Base-by-base conservation (phyloP, 2,329 filamentous ascomycete genomes). In the Davidsoniella virescens region DNA sequence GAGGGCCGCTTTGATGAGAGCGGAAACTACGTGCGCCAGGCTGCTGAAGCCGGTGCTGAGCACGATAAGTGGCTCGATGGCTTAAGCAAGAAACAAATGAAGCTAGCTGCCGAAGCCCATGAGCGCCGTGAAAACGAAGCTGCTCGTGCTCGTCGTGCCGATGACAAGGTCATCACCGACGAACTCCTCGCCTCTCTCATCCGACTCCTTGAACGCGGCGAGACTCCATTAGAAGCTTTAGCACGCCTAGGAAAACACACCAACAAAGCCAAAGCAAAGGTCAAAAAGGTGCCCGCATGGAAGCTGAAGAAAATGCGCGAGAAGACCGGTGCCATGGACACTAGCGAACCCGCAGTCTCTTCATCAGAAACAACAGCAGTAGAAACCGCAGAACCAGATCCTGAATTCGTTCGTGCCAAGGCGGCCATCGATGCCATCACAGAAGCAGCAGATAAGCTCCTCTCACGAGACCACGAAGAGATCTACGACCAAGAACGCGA, bases 51-150 rank as follows among this genome's bases (percentile, higher is more conserved):
- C 0, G 87, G 96, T 57, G 86, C 88, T 0, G 77, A 84, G 20
- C 87, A 98, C 63, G 92, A 98, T 66, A 76, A 75, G 29, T 98
- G 92, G 92, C 67, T 98, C 17, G 84, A 94, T 42, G 92, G 92
- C 0, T 69, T 95, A 17, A 92, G 83, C 57, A 95, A 94, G 63
- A 94, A 90, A 64, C 87, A 95, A 52, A 94, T 96, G 72, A 84
- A 80, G 61, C 80, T 78, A 55, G 92, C 92, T 0, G 86, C 81
- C 39, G 87, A 84, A 55, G 92, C 92, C 3, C 84, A 92, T 51
- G 84, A 94, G 59, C 87, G 82, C 65, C 75, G 88, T 26, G 86
- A 94, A 54, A 77, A 78, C 1, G 87, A 93, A 60, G 72, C 79
- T 48, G 76, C 83, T 52, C 73, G 80, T 59, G 78, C 80, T 57